Evolutionary conservation across 2,329 filamentous ascomycete genomes (phyloP), one percentile per base, ranked within the genome.

Genomic region (Aspergillus sergii): DNA sequence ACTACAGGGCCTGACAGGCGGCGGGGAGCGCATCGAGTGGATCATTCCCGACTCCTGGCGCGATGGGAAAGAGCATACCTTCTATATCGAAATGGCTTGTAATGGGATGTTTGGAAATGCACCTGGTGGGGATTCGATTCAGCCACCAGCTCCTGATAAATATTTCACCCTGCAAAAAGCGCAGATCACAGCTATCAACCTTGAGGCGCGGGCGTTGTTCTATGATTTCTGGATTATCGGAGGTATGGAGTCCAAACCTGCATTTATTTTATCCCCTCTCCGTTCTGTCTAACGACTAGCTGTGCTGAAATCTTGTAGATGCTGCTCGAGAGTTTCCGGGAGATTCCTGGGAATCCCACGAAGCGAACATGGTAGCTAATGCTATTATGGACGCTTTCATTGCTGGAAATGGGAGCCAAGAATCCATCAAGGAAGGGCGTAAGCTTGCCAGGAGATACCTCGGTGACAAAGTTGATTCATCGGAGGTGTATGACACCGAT

Each of bases 91-190:
- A 81, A 97, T 98, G 92, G 95, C 95, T 23, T 98, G 95, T 81
- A 99, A 99, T 77, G 89, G 90, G 78, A 98, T 98, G 94, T 98
- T 98, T 80, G 95, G 95, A 70, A 97, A 97, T 76, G 91, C 93
- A 0, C 85, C 90, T 0, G 90, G 90, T 23, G 93, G 92, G 30
- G 92, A 96, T 76, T 88, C 85, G 36, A 98, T 97, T 69, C 92
- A 96, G 75, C 93, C 95, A 16, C 95, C 95, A 0, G 84, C 91
- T 64, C 91, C 92, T n/a, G 88, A 97, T 82, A 91, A 86, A 71
- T 91, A 91, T 75, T 99, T 91, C 76, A 85, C 84, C 62, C 85
- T 99, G 60, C 80, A 82, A 66, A 89, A 88, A 67, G 94, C 94
- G 16, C 90, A 94, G 64, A 96, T 99, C 66, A 91, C 94, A 2